Evolutionary conservation across 1,139 yeast species (phyloP), one percentile per base, ranked within the genome.

Genomic region (Hemisphaericaspora lyxosophila): DNA sequence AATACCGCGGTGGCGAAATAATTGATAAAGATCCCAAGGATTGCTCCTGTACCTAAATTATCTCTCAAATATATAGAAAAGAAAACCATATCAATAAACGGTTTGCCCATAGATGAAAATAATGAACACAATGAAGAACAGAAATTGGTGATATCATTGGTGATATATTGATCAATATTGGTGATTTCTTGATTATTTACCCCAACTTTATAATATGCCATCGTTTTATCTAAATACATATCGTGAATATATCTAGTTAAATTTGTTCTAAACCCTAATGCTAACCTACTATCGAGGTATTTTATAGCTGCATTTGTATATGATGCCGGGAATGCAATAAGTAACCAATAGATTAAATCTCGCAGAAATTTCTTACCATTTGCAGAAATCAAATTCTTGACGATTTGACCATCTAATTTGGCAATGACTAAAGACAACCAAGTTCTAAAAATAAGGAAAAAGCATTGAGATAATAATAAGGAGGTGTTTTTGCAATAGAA

Each of bases 291-390:
- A 41, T 90, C 88, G 52, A 90, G 66, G 55, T 79, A 87, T 55
- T 85, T 86, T 55, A 90, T 90, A 43, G 94, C 90, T 34, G 96
- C 85, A 60, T 90, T 90, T 16, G 96, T 86, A 58, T 88, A 90
- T 2, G 95, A 83, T 1, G 97, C 96, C 1, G 97, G 97, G 48
- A 89, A 81, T 1, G 97, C 97, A 56, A 90, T 80, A 46, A 86
- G 65, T 43, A 90, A 75, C 97, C 97, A 90, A 59, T 85, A 85
- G 9, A 80, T 74, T 59, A 90, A 69, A 55, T 90, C 96, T 46
- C 87, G 70, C 31, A 82, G 58, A 51, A 90, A 89, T 43, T 83
- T 83, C 48, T 70, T 76, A 6, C 92, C 89, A 50, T 85, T 80
- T 12, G 89, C 90, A 24, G 90, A 85, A 51, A 90, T 88, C 56